phyloP scores from a whole-genome alignment of 2,329 filamentous ascomycete species.

The Fusarium scirpi region DNA sequence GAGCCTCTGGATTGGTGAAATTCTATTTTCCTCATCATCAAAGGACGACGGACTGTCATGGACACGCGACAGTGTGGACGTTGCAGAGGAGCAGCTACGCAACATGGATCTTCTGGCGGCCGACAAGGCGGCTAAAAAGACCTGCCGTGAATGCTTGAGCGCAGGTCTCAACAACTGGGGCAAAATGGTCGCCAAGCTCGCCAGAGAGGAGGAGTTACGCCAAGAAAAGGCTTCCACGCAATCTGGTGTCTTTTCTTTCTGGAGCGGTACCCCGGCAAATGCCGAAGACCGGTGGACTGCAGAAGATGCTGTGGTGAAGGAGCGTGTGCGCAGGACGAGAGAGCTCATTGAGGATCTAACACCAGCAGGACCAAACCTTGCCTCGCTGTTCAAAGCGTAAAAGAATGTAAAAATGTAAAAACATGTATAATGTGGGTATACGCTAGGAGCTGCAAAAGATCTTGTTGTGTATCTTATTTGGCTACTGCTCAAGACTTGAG shows the following conservation, averaged over 20 bases:
- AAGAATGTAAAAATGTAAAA: slow-evolving; percentile 19
- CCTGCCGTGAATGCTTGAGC: slow-evolving; percentile 81
- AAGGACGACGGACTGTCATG: slow-evolving; percentile 82
- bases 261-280: slow-evolving; percentile 51
- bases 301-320: slow-evolving; percentile 66
- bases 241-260: slow-evolving; percentile 53
- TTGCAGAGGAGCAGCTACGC: slow-evolving; percentile 77
- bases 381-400: slow-evolving; percentile 58
- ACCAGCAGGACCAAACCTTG: slow-evolving; percentile 52
- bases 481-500: slow-evolving; percentile 14
- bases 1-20: slow-evolving; percentile 93
- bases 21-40: slow-evolving; percentile 76
- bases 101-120: slow-evolving; percentile 50
- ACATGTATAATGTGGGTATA: not conserved
- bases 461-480: slow-evolving; percentile 37
- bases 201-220: slow-evolving; percentile 61
- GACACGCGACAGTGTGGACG: slow-evolving; percentile 88
- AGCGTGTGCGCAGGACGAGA: slow-evolving; percentile 62
- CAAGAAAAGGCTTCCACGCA: slow-evolving; percentile 50
- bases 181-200: slow-evolving; percentile 78
- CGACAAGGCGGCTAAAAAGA: slow-evolving; percentile 56
- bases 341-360: slow-evolving; percentile 65
- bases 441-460: slow-evolving; percentile 18
- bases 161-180: slow-evolving; percentile 86
- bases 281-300: slow-evolving; percentile 63